Base-by-base conservation (phyloP, 83 land plant genomes). In the Thuja plicata region DNA sequence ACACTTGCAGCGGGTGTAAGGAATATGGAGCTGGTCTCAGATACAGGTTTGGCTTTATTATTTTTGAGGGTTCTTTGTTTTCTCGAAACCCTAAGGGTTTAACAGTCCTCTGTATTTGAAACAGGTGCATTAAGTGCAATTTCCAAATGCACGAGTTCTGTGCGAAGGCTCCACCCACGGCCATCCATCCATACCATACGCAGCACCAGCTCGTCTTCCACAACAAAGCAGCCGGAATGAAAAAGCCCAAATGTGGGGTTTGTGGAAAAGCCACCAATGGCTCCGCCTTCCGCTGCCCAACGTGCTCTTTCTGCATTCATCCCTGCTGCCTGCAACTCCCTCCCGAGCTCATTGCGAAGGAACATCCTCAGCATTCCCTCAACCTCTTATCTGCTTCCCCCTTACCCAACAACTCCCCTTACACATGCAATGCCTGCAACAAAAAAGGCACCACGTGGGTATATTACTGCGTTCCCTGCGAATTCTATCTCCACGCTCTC, bases 91-190 rank as follows among this genome's bases (percentile, higher is more conserved):
- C 2, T 38, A 38, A 38, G 2, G 40, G 40, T 38, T 38, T 38
- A n/a, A n/a, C n/a, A n/a, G n/a, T n/a, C n/a, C n/a, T 8, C 15
- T 62, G n/a, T 21, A 5, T 62, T 62, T 6, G 6, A 24, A 90
- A 89, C 88, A 66, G 76, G 17, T 94, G 95, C 89, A 90, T 48
- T 3, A 71, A 24, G 9, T 94, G 95, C 60, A 86, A 91, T 30
- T 91, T 80, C 71, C 89, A 94, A n/a, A 88, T 94, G 0, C 95
- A 94, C 76, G 91, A 91, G 0, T 94, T 93, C 86, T 94, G 95
- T 66, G 95, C 94, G n/a, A 73, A 89, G n/a, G 90, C 94, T 60
- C 89, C 93, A 85, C 88, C 93, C 12, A 6, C 89, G 34, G 87
- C 91, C 13, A 83, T 32, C 84, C 95, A 94, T 66, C 94, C 94